Evolutionary conservation across 257 asterid genomes (phyloP).

Genomic region (Thymus mandschuricus): DNA sequence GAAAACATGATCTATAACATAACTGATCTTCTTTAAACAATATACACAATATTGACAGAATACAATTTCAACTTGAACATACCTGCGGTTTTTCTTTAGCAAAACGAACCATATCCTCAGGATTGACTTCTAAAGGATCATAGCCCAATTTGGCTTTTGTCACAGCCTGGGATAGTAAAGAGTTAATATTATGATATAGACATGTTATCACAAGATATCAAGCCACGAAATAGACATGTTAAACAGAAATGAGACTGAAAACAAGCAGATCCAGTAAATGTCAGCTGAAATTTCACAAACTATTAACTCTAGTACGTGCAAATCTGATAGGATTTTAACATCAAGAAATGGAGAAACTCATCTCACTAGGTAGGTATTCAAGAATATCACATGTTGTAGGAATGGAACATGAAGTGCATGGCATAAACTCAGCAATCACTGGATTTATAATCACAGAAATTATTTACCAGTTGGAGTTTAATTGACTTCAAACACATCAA

Average conservation of each 20-base stretch:
- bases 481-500: conserved; percentile 14
- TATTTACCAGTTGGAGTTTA: conserved; percentile 16
- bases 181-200: neutral
- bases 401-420: neutral
- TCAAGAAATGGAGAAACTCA: conserved; percentile 7
- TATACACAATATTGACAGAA: conserved; percentile 22
- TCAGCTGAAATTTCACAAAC: conserved; percentile 10
- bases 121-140: conserved; percentile 97
- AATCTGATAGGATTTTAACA: conserved; percentile 24
- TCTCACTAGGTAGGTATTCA: conserved; percentile 16
- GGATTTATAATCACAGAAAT: neutral
- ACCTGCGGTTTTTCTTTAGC: conserved; percentile 98
- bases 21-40: conserved; percentile 15
- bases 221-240: conserved; percentile 15
- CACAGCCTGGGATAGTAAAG: conserved; percentile 69
- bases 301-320: neutral
- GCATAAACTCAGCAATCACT: neutral
- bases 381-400: neutral
- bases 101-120: conserved; percentile 99
- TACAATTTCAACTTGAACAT: conserved; percentile 33
- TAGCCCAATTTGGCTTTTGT: conserved; percentile 97
- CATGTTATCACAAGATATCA: conserved; percentile 7
- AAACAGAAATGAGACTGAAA: conserved; percentile 22
- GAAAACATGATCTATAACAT: conserved; percentile 14
- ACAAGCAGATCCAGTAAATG: conserved; percentile 10